phyloP scores from a whole-genome alignment of 148 eudicot genomes.

The Drosera capensis region DNA sequence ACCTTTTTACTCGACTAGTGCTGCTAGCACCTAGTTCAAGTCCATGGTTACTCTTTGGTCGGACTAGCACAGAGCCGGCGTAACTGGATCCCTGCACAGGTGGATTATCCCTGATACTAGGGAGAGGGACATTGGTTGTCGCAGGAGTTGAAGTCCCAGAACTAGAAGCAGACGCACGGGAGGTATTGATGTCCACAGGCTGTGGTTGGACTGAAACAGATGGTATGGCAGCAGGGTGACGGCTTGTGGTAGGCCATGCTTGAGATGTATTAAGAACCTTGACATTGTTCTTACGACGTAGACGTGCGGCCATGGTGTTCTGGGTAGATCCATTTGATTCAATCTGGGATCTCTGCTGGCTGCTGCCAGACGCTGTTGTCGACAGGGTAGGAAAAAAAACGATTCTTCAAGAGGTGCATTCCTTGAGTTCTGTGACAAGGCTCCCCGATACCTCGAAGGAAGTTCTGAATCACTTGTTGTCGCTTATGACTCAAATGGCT shows the following conservation, averaged over 20 bases:
- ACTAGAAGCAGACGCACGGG: constrained; percentile 19
- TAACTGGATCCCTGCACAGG: constrained; percentile 19
- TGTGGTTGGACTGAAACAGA: constrained; percentile 9
- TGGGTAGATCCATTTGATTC: constrained; percentile 22
- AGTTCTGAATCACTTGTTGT: constrained; percentile 43
- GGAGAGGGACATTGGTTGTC: constrained; percentile 13
- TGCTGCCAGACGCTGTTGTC: constrained; percentile 23
- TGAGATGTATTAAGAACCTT: constrained; percentile 26
- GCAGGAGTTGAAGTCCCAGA: constrained; percentile 25
- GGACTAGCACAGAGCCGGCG: constrained; percentile 29
- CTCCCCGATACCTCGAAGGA: constrained; percentile 69
- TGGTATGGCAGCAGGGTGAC: constrained; percentile 11
- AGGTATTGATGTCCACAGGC: constrained; percentile 15
- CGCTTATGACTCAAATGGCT: constrained; percentile 46
- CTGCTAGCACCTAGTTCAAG: constrained; percentile 18
- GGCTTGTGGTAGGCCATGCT: constrained; percentile 31
- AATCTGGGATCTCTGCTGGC: constrained; percentile 32
- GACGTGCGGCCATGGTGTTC: constrained; percentile 58
- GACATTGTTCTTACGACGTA: constrained; percentile 35
- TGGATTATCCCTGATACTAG: no score
- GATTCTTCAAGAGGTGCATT: constrained; percentile 43
- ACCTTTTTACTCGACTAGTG: constrained; percentile 35
- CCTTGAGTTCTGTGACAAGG: constrained; percentile 43
- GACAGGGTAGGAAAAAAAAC: constrained; percentile 92
- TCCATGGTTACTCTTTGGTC: constrained; percentile 15